Evolutionary conservation across 73 alveolate species (phyloP).

Genomic region (Tetrahymena elliotti): DNA sequence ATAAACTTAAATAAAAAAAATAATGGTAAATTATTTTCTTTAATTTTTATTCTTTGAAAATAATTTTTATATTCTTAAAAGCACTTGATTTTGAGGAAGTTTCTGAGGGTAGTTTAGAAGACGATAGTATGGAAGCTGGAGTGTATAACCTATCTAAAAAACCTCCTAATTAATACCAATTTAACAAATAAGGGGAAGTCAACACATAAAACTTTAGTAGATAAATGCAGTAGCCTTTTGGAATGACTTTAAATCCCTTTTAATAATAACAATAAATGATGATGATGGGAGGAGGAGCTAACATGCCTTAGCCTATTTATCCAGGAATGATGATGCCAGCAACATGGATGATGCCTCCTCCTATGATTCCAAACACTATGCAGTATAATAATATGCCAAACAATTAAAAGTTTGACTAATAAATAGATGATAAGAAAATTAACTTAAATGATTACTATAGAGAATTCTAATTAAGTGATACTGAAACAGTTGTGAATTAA

Average conservation of each 20-base stretch:
- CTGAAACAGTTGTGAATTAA: not conserved
- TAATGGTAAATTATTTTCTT: not conserved
- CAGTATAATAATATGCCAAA: not conserved
- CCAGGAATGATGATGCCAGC: not conserved
- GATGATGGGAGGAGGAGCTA: not conserved
- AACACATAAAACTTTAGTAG: not conserved
- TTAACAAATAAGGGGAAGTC: not conserved
- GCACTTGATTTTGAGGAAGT: not conserved
- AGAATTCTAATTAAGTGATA: not conserved
- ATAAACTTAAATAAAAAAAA: not conserved
- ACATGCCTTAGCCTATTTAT: not conserved
- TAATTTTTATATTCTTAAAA: not conserved
- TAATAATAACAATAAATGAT: not conserved
- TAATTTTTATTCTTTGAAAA: not conserved
- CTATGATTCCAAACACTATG: not conserved
- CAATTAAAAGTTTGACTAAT: not conserved
- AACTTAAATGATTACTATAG: not conserved
- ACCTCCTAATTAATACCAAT: not conserved
- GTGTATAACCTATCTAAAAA: not conserved
- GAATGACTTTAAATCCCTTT: not conserved
- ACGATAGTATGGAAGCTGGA: not conserved
- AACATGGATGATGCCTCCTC: not conserved
- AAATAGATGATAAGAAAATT: not conserved
- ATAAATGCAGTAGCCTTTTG: not conserved
- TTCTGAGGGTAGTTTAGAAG: not conserved